Conservation (phyloP, 495 filamentous ascomycete species). For the Aspergillus ostianus region DNA sequence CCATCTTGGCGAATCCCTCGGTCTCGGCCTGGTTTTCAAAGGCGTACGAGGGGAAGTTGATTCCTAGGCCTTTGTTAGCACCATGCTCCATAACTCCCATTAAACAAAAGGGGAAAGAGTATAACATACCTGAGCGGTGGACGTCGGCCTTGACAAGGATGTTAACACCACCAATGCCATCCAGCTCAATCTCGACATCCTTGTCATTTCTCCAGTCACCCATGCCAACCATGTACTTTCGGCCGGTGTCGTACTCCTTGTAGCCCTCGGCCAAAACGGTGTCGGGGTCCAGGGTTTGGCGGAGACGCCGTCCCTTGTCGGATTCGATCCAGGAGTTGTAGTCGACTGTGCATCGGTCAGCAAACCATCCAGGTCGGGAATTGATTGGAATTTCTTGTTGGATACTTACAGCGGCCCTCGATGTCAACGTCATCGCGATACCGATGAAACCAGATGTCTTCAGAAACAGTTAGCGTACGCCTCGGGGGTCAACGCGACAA, state of each 20-base stretch:
- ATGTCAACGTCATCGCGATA: slow-evolving; percentile 81
- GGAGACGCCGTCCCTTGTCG: slow-evolving; percentile 71
- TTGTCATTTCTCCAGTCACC: slow-evolving; percentile 91
- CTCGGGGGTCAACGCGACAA: neutral
- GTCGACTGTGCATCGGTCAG: slow-evolving; percentile 63
- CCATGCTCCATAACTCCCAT: neutral
- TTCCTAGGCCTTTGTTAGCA: slow-evolving; percentile 52
- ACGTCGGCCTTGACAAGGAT: slow-evolving; percentile 98
- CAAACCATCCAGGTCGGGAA: slow-evolving; percentile 5
- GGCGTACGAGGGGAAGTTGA: slow-evolving; percentile 96
- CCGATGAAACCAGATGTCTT: slow-evolving; percentile 98
- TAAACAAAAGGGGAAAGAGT: neutral
- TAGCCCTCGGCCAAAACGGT: slow-evolving; percentile 90
- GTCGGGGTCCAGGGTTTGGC: slow-evolving; percentile 70
- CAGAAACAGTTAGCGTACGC: slow-evolving; percentile 24
- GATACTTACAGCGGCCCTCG: slow-evolving; percentile 82
- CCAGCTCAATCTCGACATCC: slow-evolving; percentile 84
- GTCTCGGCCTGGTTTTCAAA: slow-evolving; percentile 99
- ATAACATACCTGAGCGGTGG: slow-evolving; percentile 76
- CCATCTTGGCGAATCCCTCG: slow-evolving; percentile 98
- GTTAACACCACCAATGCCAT: slow-evolving; percentile 96
- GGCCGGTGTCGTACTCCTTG: slow-evolving; percentile 85
- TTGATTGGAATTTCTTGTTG: neutral
- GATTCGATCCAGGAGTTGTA: slow-evolving; percentile 99
- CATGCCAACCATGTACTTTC: slow-evolving; percentile 80